A percentile compares a stretch with the other conserved stretches of the same genome.
Conservation (phyloP, 805 yeast species). For the Hanseniaspora lachancei region DNA sequence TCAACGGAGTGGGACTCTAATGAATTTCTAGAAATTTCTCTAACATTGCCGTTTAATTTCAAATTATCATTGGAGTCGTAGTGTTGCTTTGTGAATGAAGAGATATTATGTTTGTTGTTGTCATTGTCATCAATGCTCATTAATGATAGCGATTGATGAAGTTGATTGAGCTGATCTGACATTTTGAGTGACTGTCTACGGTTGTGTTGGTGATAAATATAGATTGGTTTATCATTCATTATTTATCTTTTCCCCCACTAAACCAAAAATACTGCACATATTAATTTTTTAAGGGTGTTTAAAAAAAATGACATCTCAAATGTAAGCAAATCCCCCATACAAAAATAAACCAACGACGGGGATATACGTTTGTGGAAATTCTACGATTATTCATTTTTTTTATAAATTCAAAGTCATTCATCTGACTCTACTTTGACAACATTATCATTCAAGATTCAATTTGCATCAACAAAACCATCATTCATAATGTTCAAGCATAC, state of each 20-base stretch:
- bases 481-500: neutral
- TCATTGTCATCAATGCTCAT: conserved; percentile 25
- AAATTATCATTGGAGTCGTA: neutral
- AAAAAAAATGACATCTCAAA: too few species aligned
- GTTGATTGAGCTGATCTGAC: conserved; percentile 9
- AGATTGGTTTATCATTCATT: neutral
- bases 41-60: neutral
- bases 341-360: too few species aligned
- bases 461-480: neutral
- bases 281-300: too few species aligned
- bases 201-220: neutral
- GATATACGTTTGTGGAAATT: too few species aligned
- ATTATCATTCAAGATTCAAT: too few species aligned
- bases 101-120: neutral
- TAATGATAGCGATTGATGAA: conserved; percentile 25
- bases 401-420: too few species aligned
- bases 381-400: too few species aligned
- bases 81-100: neutral
- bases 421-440: too few species aligned
- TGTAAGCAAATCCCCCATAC: too few species aligned
- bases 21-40: conserved; percentile 4
- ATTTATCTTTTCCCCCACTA: neutral
- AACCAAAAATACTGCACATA: too few species aligned
- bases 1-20: conserved; percentile 1
- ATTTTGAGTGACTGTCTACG: neutral